Evolutionary conservation across 768 basidiomycete genomes (phyloP).

Genomic region (Phylloporus arenicola): DNA sequence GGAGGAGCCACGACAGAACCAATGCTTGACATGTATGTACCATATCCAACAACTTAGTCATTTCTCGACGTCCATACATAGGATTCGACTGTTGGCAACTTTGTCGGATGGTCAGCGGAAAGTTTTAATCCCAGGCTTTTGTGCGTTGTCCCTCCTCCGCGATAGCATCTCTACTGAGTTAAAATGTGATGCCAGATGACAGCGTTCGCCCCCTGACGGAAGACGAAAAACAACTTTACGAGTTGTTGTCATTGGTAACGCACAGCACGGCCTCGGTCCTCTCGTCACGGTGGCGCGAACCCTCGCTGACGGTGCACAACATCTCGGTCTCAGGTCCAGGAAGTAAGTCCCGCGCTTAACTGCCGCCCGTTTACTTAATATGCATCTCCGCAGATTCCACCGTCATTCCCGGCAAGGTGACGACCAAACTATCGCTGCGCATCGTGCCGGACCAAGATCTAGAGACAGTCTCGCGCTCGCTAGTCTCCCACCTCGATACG

Average conservation of each 20-base stretch:
- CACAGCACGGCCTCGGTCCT: constrained; percentile 63
- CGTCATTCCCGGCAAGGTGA: constrained; percentile 81
- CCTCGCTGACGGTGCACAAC: constrained; percentile 84
- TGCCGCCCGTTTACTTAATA: background rate
- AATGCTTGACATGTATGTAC: constrained; percentile 81
- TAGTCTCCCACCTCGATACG: constrained; percentile 52
- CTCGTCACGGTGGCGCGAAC: constrained; percentile 81
- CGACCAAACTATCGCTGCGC: constrained; percentile 82
- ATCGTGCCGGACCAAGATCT: constrained; percentile 93
- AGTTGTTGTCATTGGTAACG: constrained; percentile 63
- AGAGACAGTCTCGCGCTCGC: constrained; percentile 54
- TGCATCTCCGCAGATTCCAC: constrained; percentile 70
- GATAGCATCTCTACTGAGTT: background rate
- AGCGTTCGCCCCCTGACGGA: constrained; percentile 63
- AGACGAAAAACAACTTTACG: constrained; percentile 64
- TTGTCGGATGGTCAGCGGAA: constrained; percentile 53
- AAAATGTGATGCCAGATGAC: constrained; percentile 50
- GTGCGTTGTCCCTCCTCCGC: constrained; percentile 43
- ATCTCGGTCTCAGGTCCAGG: constrained; percentile 77
- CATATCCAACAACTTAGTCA: background rate
- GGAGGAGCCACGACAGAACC: constrained; percentile 87
- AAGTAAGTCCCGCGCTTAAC: constrained; percentile 40
- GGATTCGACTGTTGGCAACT: constrained; percentile 73
- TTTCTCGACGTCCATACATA: constrained; percentile 22
- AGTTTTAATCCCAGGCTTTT: constrained; percentile 77